Evolutionary conservation across 2,329 filamentous ascomycete species (phyloP).

Genomic region (Epichloe elymi): DNA sequence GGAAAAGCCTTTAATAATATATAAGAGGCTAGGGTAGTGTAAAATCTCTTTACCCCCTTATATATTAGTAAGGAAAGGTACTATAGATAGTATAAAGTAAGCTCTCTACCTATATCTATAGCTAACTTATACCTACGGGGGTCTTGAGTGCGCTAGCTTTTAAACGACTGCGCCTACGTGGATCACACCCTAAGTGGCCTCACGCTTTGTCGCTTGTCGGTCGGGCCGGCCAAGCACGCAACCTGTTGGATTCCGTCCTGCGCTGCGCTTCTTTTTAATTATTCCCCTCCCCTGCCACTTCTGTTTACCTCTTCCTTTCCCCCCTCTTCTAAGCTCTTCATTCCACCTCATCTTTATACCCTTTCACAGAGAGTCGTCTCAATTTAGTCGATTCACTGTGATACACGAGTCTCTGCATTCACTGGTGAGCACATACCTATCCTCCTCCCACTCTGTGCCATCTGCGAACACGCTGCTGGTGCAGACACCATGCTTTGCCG

Average conservation of each 20-base stretch:
- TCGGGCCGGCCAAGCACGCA: background rate
- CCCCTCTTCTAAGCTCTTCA: background rate
- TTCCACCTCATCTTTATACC: background rate
- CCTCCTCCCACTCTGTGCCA: background rate
- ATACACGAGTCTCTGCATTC: slow-evolving; percentile 6
- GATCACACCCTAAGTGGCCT: too few relatives aligned
- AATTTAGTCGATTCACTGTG: slow-evolving; percentile 4
- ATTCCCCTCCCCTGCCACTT: slow-evolving; percentile 11
- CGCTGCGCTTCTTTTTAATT: slow-evolving; percentile 5
- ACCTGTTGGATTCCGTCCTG: slow-evolving; percentile 3
- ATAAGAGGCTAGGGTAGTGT: too few relatives aligned
- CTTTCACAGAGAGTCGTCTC: slow-evolving; percentile 3
- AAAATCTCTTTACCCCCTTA: too few relatives aligned
- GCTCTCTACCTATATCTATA: too few relatives aligned
- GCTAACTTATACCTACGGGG: too few relatives aligned
- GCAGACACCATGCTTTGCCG: slow-evolving; percentile 1
- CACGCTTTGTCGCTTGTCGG: slow-evolving; percentile 5
- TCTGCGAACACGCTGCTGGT: background rate
- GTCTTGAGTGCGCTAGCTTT: too few relatives aligned
- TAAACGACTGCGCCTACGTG: too few relatives aligned
- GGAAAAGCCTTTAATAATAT: too few relatives aligned
- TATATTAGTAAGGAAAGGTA: too few relatives aligned
- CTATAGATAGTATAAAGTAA: too few relatives aligned
- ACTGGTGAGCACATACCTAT: slow-evolving; percentile 1
- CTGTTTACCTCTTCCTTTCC: slow-evolving; percentile 9